phyloP scores from a whole-genome alignment of 1,284 basidiomycete genomes.

The Binderoboletus segoi region DNA sequence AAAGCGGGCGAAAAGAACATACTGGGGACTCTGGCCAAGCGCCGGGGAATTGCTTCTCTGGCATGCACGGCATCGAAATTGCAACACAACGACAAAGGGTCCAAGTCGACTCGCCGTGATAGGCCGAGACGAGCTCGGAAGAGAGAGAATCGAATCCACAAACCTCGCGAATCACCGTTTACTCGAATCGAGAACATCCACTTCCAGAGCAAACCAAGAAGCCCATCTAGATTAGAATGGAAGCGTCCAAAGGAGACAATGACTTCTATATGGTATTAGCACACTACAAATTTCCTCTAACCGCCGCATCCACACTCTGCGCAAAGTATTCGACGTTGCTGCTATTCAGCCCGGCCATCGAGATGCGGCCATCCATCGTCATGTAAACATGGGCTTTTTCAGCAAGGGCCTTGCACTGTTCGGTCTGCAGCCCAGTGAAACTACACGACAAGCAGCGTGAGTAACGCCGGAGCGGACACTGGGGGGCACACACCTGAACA shows the following conservation, averaged over 20 bases:
- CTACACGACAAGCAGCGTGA: constrained; percentile 40
- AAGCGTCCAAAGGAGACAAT: constrained; percentile 19
- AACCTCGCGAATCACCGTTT: constrained; percentile 9
- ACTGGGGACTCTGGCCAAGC: constrained; percentile 30
- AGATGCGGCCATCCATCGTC: constrained; percentile 88
- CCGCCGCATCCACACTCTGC: constrained; percentile 80
- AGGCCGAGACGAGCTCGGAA: constrained; percentile 3
- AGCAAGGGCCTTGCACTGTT: constrained; percentile 86
- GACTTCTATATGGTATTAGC: constrained; percentile 32
- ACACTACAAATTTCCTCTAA: constrained; percentile 74
- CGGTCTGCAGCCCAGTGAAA: constrained; percentile 84
- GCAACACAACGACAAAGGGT: constrained; percentile 19
- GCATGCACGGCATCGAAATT: constrained; percentile 25
- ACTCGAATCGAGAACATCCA: constrained; percentile 15
- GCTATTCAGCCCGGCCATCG: constrained; percentile 94
- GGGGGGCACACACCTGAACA: constrained; percentile 70
- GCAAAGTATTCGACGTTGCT: constrained; percentile 93
- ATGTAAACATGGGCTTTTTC: constrained; percentile 95
- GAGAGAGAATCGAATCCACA: constrained; percentile 10
- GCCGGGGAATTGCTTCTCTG: constrained; percentile 26
- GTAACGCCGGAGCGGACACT: background rate
- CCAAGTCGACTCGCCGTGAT: background rate
- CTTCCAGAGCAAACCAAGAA: constrained; percentile 18
- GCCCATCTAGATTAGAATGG: constrained; percentile 25
- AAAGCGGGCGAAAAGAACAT: constrained; percentile 3